Conservation (phyloP, 768 basidiomycete species). For the Auriscalpium orientale region DNA sequence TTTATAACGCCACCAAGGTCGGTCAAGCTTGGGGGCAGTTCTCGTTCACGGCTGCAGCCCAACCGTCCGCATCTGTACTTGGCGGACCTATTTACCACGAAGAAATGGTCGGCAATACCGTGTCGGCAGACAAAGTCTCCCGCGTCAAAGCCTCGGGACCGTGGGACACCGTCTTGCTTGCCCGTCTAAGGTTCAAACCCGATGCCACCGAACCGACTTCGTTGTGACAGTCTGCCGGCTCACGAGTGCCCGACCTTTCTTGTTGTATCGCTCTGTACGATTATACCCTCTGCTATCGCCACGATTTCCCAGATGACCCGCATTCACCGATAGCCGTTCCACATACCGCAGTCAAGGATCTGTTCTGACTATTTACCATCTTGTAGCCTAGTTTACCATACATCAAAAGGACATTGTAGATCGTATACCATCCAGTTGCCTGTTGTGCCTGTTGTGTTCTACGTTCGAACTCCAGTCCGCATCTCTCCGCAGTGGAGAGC, state of each 20-base stretch:
- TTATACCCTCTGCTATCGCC: background rate
- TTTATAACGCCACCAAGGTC: slow-evolving; percentile 39
- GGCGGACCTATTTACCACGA: slow-evolving; percentile 45
- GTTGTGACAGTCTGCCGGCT: slow-evolving; percentile 18
- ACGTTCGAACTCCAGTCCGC: background rate
- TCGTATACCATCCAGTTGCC: background rate
- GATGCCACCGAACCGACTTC: slow-evolving; percentile 53
- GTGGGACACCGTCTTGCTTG: slow-evolving; percentile 57
- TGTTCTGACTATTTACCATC: background rate
- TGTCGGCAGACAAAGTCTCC: slow-evolving; percentile 47
- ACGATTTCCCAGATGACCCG: background rate
- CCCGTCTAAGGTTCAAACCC: slow-evolving; percentile 58
- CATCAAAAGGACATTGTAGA: no score
- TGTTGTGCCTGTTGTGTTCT: background rate
- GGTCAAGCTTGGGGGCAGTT: slow-evolving; percentile 73
- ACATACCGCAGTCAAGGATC: background rate
- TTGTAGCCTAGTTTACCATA: background rate
- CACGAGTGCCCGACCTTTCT: background rate
- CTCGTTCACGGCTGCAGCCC: slow-evolving; percentile 38
- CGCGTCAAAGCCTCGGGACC: slow-evolving; percentile 20
- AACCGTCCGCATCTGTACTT: slow-evolving; percentile 28
- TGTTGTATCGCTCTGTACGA: background rate
- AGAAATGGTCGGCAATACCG: slow-evolving; percentile 19
- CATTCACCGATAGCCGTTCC: background rate
- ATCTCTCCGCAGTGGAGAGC: no score